Conservation (phyloP, 2,329 filamentous ascomycete species). For the Penicillium griseofulvum region DNA sequence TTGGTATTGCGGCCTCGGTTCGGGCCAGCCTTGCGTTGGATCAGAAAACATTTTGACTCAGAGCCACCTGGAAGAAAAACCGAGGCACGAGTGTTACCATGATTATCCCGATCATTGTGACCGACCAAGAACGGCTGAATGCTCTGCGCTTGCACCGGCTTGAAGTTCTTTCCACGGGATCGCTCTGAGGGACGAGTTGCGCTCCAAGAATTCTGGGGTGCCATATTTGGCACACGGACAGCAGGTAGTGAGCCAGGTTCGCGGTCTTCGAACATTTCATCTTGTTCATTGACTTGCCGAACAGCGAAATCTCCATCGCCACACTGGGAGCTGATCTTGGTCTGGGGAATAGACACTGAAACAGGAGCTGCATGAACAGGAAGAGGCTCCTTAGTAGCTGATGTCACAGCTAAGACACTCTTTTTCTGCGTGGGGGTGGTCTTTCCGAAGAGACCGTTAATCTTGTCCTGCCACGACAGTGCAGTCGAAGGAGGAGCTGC, state of each 20-base stretch:
- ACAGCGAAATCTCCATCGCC: constrained; percentile 53
- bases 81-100: constrained; percentile 37
- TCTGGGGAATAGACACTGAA: constrained; percentile 67
- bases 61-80: constrained; percentile 50
- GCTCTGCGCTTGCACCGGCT: constrained; percentile 54
- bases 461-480: constrained; percentile 72
- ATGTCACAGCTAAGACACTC: constrained; percentile 59
- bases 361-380: constrained; percentile 60
- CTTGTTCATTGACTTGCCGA: constrained; percentile 72
- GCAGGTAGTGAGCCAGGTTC: constrained; percentile 75
- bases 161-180: constrained; percentile 48
- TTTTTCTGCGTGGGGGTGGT: constrained; percentile 51
- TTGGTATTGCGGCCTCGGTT: constrained; percentile 29
- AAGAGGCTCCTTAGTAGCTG: constrained; percentile 65
- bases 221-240: constrained; percentile 64
- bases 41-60: constrained; percentile 41
- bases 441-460: constrained; percentile 75
- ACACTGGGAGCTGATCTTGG: constrained; percentile 34
- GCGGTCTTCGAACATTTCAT: constrained; percentile 77
- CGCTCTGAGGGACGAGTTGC: constrained; percentile 41
- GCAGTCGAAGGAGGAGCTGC: constrained; percentile 45
- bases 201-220: constrained; percentile 64
- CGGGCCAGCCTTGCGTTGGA: constrained; percentile 34
- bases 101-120: constrained; percentile 38
- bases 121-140: constrained; percentile 46